Evolutionary conservation across 2,329 filamentous ascomycete genomes (phyloP), one percentile per base, ranked within the genome.

Genomic region (Keithomyces neogunnii): DNA sequence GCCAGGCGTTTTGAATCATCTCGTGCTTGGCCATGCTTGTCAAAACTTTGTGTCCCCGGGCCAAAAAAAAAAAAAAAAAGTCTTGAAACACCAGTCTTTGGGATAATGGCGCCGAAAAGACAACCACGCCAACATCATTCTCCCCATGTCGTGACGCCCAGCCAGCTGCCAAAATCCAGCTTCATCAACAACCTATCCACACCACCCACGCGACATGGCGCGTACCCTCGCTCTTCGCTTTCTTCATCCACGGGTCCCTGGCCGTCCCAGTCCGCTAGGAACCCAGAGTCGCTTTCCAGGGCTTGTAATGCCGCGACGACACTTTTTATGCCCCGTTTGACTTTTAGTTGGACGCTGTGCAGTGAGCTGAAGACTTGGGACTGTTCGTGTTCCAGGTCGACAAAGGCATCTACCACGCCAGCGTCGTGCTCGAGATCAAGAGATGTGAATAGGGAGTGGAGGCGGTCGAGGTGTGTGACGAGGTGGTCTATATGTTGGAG

Each of bases 131-230:
- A 39, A 5, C 38, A 6, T 39, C 4, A 57, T 48, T 47, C 57
- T 56, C 3, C 45, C 29, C n/a, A 60, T 60, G 45, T 60, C 60
- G 49, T 58, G 53, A 65, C 62, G 4, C 66, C 72, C 56, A 80
- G 76, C 79, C 78, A 82, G 50, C 69, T 76, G 26, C 79, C 80
- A 65, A 82, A 82, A 62, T 96, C 90, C 60, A 96, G 72, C 73
- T 96, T 96, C 89, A 96, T 95, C 63, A 96, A 68, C 63, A 96
- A 69, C 53, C 88, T 76, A 70, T 96, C 89, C 45, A 96, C 82
- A 1, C 89, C 88, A 0, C 88, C 88, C 3, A 89, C 80, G 54
- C 86, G 82, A 55, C 81, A 77, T 1, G 89, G 86, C 32, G 84
- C 75, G 64, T 88, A 96, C 55, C 58, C 62, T 49, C 60, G 59